Conservation (phyloP, 176 grass and related monocot species). For the Saccharum officinarum region DNA sequence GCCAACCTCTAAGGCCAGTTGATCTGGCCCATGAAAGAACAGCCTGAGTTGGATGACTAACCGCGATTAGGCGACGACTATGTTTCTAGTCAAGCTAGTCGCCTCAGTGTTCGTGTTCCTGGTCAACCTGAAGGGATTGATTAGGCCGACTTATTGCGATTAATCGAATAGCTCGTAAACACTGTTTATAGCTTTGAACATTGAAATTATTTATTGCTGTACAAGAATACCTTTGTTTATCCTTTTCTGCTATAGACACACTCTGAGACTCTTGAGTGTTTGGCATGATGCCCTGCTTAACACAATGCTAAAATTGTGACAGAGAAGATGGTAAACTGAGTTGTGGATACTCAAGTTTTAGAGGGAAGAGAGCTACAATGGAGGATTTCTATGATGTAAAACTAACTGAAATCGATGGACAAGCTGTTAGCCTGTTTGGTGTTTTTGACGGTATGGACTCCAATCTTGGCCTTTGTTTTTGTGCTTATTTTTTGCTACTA, state of each 20-base stretch:
- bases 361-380: constrained; percentile 82
- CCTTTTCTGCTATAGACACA: constrained; percentile 1
- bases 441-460: constrained; percentile 82
- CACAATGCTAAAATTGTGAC: constrained; percentile 45
- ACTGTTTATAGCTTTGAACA: constrained; percentile 7
- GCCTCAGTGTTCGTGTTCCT: background rate
- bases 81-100: background rate
- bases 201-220: constrained; percentile 10
- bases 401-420: constrained; percentile 68
- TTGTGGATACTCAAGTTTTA: constrained; percentile 92
- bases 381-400: constrained; percentile 95
- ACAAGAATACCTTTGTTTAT: background rate
- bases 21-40: background rate
- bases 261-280: background rate
- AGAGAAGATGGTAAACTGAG: constrained; percentile 85
- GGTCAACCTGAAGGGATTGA: background rate
- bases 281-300: constrained; percentile 39
- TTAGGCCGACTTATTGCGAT: background rate
- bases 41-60: background rate
- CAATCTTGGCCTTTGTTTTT: constrained; percentile 18
- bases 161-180: background rate
- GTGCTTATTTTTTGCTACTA: constrained; percentile 18
- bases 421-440: constrained; percentile 84
- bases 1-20: background rate
- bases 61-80: background rate